Evolutionary conservation across 805 yeast genomes (phyloP), one percentile per base, ranked within the genome.

Genomic region (Dipodascus albidus): DNA sequence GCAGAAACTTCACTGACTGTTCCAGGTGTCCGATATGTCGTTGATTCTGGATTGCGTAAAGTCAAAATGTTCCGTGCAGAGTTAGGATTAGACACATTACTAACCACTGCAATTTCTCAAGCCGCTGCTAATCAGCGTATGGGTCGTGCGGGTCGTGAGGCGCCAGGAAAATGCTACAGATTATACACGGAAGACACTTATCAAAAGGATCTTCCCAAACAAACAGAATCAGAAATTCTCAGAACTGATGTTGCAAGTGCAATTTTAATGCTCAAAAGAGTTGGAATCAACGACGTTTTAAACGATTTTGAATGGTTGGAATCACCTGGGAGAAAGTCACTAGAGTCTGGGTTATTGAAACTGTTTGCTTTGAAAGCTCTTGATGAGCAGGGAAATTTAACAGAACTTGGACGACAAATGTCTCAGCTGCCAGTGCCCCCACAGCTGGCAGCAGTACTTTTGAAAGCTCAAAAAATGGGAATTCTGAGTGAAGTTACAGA

Each of bases 121-220:
- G 95, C 98, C 0, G 85, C 96, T 42, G 99, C 98, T 0, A 79
- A 86, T 35, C 99, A 93, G 71, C 75, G 99, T 69, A 82, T 90
- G 49, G 99, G 99, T 67, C 86, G 99, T 75, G 98, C 99, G n/a
- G 99, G 99, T 57, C 87, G 99, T 80, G 98, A 93, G 70, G 77
- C 81, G 17, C 80, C 85, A 27, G 99, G 99, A 47, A 91, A 91
- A 66, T 87, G 93, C 48, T 93, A 75, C 68, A 71, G 98, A 55
- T 70, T 93, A 38, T 93, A 84, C 66, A 81, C 86, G 50, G 98
- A 91, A 60, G 65, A 70, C 1, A 83, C 86, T 54, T 91, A 79
- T 61, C 47, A 52, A 24, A 55, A 67, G 2, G 76, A 76, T 57
- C 70, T 93, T 52, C 82, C 85, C 0, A 71, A 74, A 49, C 93